Evolutionary conservation across 768 basidiomycete species (phyloP).

Genomic region (Mycena pura): DNA sequence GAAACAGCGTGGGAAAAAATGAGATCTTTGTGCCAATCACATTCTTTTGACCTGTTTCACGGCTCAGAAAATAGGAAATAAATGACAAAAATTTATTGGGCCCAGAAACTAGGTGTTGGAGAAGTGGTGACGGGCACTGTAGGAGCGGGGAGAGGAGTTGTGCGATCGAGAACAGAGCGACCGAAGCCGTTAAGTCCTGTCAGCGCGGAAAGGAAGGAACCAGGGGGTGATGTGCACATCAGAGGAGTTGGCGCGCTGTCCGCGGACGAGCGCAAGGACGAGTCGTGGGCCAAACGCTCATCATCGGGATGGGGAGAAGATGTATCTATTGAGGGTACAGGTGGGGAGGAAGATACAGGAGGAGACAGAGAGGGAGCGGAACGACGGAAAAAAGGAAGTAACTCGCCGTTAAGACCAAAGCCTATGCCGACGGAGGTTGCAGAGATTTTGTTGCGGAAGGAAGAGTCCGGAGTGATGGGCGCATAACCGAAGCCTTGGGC

Average conservation of each 20-base stretch:
- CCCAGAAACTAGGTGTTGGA: too few species aligned
- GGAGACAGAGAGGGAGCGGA: background rate
- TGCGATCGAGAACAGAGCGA: constrained; percentile 12
- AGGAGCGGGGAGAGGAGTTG: background rate
- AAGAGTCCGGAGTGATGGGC: background rate
- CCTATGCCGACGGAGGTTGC: constrained; percentile 7
- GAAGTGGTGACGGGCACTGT: too few species aligned
- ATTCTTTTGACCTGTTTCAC: too few species aligned
- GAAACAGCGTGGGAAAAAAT: too few species aligned
- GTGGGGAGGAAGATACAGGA: constrained; percentile 2
- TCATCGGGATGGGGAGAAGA: background rate
- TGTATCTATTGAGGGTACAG: constrained; percentile 7
- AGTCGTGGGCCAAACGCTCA: constrained; percentile 20
- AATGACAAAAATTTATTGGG: too few species aligned
- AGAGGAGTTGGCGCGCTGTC: constrained; percentile 11
- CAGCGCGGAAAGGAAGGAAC: constrained; percentile 4
- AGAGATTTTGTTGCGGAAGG: constrained; percentile 20
- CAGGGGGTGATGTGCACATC: constrained; percentile 7
- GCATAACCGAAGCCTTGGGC: constrained; percentile 9
- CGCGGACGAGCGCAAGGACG: constrained; percentile 4
- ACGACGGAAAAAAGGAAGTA: constrained; percentile 11
- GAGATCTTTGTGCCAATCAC: too few species aligned
- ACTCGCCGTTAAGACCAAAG: constrained; percentile 17
- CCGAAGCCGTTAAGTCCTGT: constrained; percentile 13
- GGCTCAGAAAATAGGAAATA: too few species aligned